Evolutionary conservation across 2,329 filamentous ascomycete genomes (phyloP).

Genomic region (Ophiostoma ips): DNA sequence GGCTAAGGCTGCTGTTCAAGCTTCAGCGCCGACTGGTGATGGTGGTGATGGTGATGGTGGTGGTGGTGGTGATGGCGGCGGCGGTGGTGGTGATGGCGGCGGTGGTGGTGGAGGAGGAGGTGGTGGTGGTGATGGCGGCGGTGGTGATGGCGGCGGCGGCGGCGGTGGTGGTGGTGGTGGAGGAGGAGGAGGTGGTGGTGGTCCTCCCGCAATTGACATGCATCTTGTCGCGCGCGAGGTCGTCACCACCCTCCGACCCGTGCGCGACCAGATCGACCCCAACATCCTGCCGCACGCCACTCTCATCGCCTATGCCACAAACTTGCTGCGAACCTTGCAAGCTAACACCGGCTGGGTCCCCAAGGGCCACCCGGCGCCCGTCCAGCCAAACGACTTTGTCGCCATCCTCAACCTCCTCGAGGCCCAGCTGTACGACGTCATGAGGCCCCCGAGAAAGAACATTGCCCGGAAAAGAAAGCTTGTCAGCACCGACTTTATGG

Average conservation of each 20-base stretch:
- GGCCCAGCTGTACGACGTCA: neutral
- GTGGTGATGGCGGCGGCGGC: no score
- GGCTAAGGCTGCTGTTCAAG: no score
- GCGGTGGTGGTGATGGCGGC: no score
- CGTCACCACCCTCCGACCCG: neutral
- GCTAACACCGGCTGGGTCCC: neutral
- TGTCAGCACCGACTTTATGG: neutral
- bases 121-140: no score
- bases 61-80: no score
- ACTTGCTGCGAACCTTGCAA: neutral
- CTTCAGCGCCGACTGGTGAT: no score
- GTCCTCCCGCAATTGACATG: neutral
- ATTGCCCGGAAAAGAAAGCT: neutral
- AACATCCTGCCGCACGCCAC: neutral
- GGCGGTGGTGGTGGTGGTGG: no score
- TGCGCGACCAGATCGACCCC: neutral
- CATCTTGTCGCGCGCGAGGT: neutral
- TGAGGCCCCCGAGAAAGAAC: neutral
- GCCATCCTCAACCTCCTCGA: neutral
- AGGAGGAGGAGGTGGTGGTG: no score
- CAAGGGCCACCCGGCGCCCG: neutral
- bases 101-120: no score
- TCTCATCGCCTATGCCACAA: neutral
- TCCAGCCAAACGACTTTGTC: neutral
- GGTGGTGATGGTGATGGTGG: no score